Conservation (phyloP, 2,329 filamentous ascomycete species). For the Plectosphaerella cucumerina region DNA sequence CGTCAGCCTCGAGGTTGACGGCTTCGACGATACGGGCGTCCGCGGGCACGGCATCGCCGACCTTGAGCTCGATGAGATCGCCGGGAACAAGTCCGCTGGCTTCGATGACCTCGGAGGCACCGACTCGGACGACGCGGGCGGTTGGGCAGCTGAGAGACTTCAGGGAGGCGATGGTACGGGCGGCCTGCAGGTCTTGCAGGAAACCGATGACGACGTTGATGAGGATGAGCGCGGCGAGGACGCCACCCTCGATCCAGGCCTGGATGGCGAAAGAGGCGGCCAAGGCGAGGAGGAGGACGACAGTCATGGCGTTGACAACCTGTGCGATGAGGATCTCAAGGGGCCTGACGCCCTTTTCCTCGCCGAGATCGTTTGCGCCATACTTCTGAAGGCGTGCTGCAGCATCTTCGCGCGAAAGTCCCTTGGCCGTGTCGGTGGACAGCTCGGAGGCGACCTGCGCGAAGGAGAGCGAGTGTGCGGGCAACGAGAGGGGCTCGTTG, state of each 20-base stretch:
- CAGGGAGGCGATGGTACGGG: constrained; percentile 36
- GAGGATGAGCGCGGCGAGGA: constrained; percentile 46
- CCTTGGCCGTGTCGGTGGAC: constrained; percentile 45
- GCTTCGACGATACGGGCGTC: constrained; percentile 49
- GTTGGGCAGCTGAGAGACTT: constrained; percentile 29
- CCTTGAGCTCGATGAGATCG: constrained; percentile 44
- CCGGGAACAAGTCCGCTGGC: constrained; percentile 46
- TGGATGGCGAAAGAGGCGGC: constrained; percentile 44
- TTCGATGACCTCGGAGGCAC: constrained; percentile 22
- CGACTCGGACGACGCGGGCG: constrained; percentile 31
- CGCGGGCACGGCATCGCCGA: constrained; percentile 53
- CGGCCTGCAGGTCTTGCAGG: constrained; percentile 35
- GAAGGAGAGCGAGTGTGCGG: constrained; percentile 52
- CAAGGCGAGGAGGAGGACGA: constrained; percentile 59
- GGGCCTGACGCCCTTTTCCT: constrained; percentile 43
- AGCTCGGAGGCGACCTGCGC: constrained; percentile 48
- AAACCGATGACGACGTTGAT: constrained; percentile 48
- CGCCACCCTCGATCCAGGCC: constrained; percentile 47
- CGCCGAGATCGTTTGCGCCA: constrained; percentile 55
- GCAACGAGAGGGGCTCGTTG: constrained; percentile 35
- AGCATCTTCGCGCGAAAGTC: constrained; percentile 48
- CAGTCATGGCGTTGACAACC: constrained; percentile 55
- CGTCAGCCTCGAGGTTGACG: constrained; percentile 62
- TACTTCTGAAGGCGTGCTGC: constrained; percentile 44
- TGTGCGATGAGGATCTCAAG: constrained; percentile 55